Conservation (phyloP, 345 rosid genomes). For the Hevea brasiliensis region DNA sequence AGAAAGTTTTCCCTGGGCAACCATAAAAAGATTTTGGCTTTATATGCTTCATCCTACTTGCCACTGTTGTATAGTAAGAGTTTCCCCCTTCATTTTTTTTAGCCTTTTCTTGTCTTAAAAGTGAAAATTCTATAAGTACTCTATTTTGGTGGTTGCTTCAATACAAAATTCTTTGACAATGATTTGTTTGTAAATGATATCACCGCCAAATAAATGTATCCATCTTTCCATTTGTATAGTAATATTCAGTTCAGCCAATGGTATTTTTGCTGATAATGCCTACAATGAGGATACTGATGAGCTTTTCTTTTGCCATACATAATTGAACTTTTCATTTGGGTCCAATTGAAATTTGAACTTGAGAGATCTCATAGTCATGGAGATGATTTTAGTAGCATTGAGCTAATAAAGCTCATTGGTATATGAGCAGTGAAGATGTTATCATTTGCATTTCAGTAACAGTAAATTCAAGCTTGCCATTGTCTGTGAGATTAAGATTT, state of each 20-base stretch:
- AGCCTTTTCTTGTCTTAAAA: neutral
- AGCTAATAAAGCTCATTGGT: too few relatives aligned
- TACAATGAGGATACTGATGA: neutral
- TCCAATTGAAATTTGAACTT: too few relatives aligned
- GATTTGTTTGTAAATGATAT: slow-evolving; percentile 14
- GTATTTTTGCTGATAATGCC: neutral
- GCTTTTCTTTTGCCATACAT: neutral
- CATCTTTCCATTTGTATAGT: neutral
- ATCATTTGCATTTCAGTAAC: too few relatives aligned
- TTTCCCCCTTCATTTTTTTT: neutral
- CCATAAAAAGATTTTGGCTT: slow-evolving; percentile 4
- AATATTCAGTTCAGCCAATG: neutral
- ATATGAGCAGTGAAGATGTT: too few relatives aligned
- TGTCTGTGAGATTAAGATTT: too few relatives aligned
- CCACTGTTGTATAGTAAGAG: neutral
- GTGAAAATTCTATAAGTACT: neutral
- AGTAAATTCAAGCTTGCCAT: too few relatives aligned
- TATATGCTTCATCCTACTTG: neutral
- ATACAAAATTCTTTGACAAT: slow-evolving; percentile 6
- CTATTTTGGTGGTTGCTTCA: neutral
- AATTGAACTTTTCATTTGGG: too few relatives aligned
- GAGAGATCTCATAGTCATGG: too few relatives aligned
- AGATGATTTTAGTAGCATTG: too few relatives aligned
- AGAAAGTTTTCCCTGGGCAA: slow-evolving; percentile 59
- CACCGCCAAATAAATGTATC: neutral